These are phyloP conservation scores for Neonectria magnoliae DNA, from an alignment of 2,329 filamentous ascomycete species.

Conservation along the genomic window DNA sequence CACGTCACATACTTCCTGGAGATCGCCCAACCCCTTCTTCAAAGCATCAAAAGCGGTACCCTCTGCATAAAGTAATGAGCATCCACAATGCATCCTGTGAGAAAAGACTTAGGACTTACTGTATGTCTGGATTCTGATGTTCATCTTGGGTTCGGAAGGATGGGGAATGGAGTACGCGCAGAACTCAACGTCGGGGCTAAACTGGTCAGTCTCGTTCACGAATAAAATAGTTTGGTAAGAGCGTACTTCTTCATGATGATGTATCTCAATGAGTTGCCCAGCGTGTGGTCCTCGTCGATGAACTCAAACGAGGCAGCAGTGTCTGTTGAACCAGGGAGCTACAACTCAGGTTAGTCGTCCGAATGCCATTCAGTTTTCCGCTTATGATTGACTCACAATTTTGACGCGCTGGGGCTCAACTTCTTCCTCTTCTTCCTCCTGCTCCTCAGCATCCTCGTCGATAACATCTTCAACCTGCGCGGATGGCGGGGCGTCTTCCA, in stretches of 20 bases:
- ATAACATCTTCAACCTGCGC: constrained; percentile 48
- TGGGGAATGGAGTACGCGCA: constrained; percentile 98
- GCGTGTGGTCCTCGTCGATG: constrained; percentile 90
- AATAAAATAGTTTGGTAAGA: neutral
- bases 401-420: constrained; percentile 66
- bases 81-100: neutral
- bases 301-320: constrained; percentile 97
- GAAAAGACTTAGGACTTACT: constrained; percentile 65
- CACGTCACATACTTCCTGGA: constrained; percentile 92
- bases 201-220: constrained; percentile 22
- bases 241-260: constrained; percentile 98
- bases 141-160: constrained; percentile 96
- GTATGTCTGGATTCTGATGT: constrained; percentile 95
- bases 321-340: constrained; percentile 87
- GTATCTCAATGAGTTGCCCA: constrained; percentile 93
- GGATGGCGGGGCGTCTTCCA: constrained; percentile 57
- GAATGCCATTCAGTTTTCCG: neutral
- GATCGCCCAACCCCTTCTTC: constrained; percentile 87
- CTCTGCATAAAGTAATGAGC: constrained; percentile 61
- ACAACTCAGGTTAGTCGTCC: constrained; percentile 23
- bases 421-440: constrained; percentile 56
- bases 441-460: constrained; percentile 52
- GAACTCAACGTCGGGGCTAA: constrained; percentile 93
- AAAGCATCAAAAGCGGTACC: constrained; percentile 84
- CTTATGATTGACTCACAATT: constrained; percentile 59